Base-by-base conservation (phyloP, 148 eudicot species). In the Gaultheria prostrata region DNA sequence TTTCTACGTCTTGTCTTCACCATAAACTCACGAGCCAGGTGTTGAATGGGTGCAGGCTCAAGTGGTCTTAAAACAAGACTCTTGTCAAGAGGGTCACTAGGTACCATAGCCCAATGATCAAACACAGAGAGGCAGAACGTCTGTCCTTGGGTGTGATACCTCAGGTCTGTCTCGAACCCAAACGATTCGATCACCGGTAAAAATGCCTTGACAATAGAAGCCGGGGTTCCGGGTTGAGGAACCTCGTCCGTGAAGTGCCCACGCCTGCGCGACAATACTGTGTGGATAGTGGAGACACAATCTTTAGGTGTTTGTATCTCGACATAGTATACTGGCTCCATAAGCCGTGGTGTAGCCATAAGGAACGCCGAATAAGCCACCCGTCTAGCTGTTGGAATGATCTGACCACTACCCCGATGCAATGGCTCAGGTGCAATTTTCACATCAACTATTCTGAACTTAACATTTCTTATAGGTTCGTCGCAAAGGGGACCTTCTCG, bases 301-400 rank as follows among this genome's bases (percentile, higher is more conserved):
- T 97, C 98, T 82, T 90, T 92, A 30, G 99, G 99, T 28, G 98
- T 97, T 93, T 97, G 99, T 87, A 97, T 97, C 96, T 97, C 99
- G 84, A 97, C 95, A 82, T 92, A 94, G 81, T 95, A 97, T 13
- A 93, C 95, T 26, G 99, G 99, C 85, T 97, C 99, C 98, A 95
- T 94, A 73, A 97, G 98, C 82, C 98, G 90, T 74, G 99, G 99
- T 33, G 98, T 93, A 35, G 99, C 99, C 99, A 97, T 91, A 50
- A 97, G 98, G 89, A 97, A 97, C 76, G 98, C 92, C 4, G 99
- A 97, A 84, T 97, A 97, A 30, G 98, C 99, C 76, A 95, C 99
- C 85, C 99, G 97, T 72, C 99, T 95, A 72, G 98, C 98, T 51
- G 99, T 97, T 82, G 99, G 98, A 79, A 97, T 97, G 78, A 97